phyloP scores from a whole-genome alignment of 2,329 filamentous ascomycete genomes.

The Ophiocordyceps robertsii region DNA sequence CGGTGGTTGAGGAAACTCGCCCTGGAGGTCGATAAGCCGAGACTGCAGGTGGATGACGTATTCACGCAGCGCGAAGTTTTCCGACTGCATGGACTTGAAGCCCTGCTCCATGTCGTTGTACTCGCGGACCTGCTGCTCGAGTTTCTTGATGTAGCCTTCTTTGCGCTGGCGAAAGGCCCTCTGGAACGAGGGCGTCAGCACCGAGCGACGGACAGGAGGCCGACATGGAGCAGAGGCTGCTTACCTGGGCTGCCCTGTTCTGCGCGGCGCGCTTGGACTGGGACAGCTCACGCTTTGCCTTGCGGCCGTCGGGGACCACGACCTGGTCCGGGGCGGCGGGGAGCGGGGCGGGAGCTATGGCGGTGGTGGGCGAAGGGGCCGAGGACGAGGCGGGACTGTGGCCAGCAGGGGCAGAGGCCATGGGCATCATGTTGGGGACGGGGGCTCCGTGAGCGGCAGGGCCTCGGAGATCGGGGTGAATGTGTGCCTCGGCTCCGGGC shows the following conservation, averaged over 20 bases:
- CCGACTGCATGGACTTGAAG: slow-evolving; percentile 68
- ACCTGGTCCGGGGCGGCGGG: slow-evolving; percentile 12
- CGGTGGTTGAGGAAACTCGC: slow-evolving; percentile 74
- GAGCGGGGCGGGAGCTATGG: slow-evolving; percentile 19
- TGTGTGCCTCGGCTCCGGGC: slow-evolving; percentile 28
- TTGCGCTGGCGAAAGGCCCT: slow-evolving; percentile 95
- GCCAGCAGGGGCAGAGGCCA: slow-evolving; percentile 17
- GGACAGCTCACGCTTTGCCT: slow-evolving; percentile 81
- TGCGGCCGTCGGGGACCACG: slow-evolving; percentile 41
- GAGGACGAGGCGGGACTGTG: slow-evolving; percentile 16
- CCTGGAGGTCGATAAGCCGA: slow-evolving; percentile 67
- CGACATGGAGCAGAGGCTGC: background rate
- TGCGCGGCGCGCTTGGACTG: slow-evolving; percentile 94
- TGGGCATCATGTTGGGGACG: slow-evolving; percentile 23
- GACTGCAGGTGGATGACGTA: slow-evolving; percentile 88
- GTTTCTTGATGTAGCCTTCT: slow-evolving; percentile 94
- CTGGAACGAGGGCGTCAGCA: slow-evolving; percentile 30
- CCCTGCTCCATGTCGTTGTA: slow-evolving; percentile 61
- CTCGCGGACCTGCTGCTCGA: slow-evolving; percentile 86
- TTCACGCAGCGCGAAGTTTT: slow-evolving; percentile 83
- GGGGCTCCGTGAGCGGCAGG: slow-evolving; percentile 11
- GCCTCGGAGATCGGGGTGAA: slow-evolving; percentile 34
- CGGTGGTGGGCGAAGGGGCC: slow-evolving; percentile 11
- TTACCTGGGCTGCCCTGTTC: slow-evolving; percentile 90
- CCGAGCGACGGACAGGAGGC: background rate